Evolutionary conservation across 495 filamentous ascomycete genomes (phyloP).

Genomic region (Aspergillus homomorphus): DNA sequence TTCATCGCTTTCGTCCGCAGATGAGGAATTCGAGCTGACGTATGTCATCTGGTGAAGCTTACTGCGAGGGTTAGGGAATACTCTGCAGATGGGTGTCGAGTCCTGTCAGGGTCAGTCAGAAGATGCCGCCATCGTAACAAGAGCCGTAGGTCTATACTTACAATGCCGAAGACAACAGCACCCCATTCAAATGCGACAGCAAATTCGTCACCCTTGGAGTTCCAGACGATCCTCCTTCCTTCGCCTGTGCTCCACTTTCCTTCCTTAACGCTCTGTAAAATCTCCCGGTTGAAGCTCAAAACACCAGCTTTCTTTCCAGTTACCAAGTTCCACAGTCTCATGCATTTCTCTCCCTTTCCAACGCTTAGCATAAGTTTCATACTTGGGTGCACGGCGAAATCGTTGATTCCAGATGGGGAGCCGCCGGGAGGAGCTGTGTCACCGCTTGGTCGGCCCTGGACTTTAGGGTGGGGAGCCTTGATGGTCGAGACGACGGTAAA

Average conservation of each 20-base stretch:
- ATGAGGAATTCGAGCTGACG: constrained; percentile 44
- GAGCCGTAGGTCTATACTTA: constrained; percentile 32
- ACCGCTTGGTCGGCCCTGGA: constrained; percentile 77
- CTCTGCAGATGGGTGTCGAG: constrained; percentile 69
- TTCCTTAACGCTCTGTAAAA: constrained; percentile 70
- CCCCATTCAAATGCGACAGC: constrained; percentile 87
- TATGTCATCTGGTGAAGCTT: constrained; percentile 85
- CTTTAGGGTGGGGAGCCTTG: constrained; percentile 83
- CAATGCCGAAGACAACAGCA: constrained; percentile 77
- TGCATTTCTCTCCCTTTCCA: constrained; percentile 78
- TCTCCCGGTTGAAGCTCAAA: constrained; percentile 70
- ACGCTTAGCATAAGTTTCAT: constrained; percentile 95
- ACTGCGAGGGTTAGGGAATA: constrained; percentile 62
- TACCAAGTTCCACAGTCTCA: constrained; percentile 95
- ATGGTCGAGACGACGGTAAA: constrained; percentile 88
- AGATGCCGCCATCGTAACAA: not conserved
- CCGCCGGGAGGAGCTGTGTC: constrained; percentile 84
- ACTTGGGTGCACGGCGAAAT: constrained; percentile 91
- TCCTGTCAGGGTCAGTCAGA: constrained; percentile 46
- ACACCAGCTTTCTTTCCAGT: constrained; percentile 94
- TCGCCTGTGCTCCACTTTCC: constrained; percentile 75
- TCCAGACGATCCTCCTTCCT: constrained; percentile 82
- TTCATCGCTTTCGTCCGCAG: constrained; percentile 41
- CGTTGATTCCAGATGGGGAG: constrained; percentile 86
- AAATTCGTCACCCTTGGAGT: constrained; percentile 71